Evolutionary conservation across 2,329 filamentous ascomycete genomes (phyloP).

Genomic region (Tolypocladium sp.): DNA sequence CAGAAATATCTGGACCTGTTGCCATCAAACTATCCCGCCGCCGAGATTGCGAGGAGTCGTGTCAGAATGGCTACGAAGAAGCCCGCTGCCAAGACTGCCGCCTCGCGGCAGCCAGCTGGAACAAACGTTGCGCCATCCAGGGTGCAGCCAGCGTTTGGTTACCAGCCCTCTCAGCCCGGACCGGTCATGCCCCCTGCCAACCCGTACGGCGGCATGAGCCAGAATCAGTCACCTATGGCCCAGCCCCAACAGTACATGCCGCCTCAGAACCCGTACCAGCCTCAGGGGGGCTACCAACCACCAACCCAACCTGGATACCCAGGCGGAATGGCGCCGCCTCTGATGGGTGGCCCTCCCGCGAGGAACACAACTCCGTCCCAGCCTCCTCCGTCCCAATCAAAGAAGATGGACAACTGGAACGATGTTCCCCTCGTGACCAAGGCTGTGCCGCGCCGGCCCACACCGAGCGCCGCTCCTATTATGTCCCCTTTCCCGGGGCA

Average conservation of each 20-base stretch:
- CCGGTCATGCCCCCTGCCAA: conserved; percentile 16
- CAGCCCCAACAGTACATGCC: conserved; percentile 27
- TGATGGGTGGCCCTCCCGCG: conserved; percentile 27
- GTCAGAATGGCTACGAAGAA: conserved; percentile 72
- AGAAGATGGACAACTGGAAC: conserved; percentile 81
- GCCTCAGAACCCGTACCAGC: conserved; percentile 26
- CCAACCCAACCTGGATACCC: conserved; percentile 30
- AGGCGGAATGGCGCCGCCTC: conserved; percentile 22
- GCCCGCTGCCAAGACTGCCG: conserved; percentile 15
- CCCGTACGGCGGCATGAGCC: conserved; percentile 13
- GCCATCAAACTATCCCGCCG: conserved; percentile 73
- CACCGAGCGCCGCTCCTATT: conserved; percentile 61
- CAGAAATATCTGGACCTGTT: conserved; percentile 88
- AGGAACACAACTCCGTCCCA: conserved; percentile 60
- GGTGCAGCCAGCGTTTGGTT: conserved; percentile 30
- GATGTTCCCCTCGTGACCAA: conserved; percentile 84
- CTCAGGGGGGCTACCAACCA: conserved; percentile 40
- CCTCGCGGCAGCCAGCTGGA: conserved; percentile 18
- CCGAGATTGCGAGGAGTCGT: conserved; percentile 76
- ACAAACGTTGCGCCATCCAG: conserved; percentile 25
- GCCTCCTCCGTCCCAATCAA: conserved; percentile 59
- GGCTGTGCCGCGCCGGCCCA: conserved; percentile 61
- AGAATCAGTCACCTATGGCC: conserved; percentile 14
- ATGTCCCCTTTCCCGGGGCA: conserved; percentile 69
- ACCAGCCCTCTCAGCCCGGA: conserved; percentile 37